phyloP scores from a whole-genome alignment of 2,329 filamentous ascomycete genomes.

The Bipolaris victoriae region DNA sequence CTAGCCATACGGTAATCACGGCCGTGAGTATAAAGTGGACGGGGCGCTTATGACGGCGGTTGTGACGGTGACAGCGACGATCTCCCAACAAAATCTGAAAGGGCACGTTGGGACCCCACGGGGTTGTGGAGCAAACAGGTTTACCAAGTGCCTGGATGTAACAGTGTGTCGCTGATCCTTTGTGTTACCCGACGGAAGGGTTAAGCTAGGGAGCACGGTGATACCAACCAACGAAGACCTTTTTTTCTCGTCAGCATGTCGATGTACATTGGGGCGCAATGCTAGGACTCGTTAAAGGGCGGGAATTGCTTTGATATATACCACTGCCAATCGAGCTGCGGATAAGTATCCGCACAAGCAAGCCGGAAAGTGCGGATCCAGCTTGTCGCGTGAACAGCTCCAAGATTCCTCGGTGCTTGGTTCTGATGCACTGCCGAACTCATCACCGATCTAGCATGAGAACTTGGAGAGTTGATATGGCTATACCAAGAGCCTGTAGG shows the following conservation, averaged over 20 bases:
- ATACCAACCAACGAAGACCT: background rate
- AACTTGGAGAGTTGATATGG: background rate
- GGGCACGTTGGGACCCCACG: constrained; percentile 17
- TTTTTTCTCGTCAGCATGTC: too few species aligned
- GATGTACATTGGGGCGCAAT: background rate
- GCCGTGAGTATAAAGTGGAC: constrained; percentile 3
- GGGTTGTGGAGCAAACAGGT: constrained; percentile 18
- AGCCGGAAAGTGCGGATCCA: background rate
- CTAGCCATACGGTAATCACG: background rate
- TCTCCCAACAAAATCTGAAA: background rate
- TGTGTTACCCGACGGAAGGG: background rate
- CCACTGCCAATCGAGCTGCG: background rate
- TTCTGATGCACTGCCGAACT: background rate
- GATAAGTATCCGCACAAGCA: constrained; percentile 7
- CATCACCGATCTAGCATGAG: background rate
- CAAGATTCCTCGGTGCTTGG: background rate
- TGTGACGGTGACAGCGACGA: background rate
- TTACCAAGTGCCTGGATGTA: constrained; percentile 15
- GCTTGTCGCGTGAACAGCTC: background rate
- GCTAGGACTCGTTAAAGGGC: background rate
- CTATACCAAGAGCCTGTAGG: background rate
- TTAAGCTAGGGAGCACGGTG: background rate
- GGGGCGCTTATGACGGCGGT: background rate
- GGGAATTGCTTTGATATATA: background rate
- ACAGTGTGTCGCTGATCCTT: constrained; percentile 11